phyloP scores from a whole-genome alignment of 352 stramenopile genomes.

The Pythium volutum region DNA sequence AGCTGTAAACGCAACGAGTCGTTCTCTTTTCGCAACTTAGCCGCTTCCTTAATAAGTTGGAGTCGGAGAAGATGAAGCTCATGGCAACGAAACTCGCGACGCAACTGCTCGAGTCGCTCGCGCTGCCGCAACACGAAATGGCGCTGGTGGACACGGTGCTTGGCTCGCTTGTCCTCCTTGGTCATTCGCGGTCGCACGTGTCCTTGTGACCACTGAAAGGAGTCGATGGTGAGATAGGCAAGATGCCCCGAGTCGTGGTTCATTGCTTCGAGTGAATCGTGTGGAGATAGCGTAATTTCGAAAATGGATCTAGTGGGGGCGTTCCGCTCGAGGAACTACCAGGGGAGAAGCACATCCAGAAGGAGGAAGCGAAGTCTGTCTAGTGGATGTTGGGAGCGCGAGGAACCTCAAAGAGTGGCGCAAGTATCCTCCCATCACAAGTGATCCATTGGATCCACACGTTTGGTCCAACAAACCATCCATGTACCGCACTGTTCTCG shows the following conservation, averaged over 20 bases:
- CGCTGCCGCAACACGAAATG: not conserved
- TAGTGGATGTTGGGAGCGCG: no score
- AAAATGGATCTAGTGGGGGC: no score
- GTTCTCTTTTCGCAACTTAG: not conserved
- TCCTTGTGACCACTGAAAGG: not conserved
- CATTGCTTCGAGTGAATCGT: not conserved
- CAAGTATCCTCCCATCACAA: no score
- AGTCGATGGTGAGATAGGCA: conserved; percentile 5
- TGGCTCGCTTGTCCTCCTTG: not conserved
- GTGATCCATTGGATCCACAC: no score
- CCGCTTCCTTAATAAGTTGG: not conserved
- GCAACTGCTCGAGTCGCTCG: not conserved
- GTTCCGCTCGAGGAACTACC: no score
- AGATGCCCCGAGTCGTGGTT: not conserved
- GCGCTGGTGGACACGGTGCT: not conserved
- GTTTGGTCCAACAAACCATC: no score
- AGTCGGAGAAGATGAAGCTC: not conserved
- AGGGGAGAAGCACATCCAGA: no score
- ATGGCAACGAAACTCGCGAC: not conserved
- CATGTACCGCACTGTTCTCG: no score
- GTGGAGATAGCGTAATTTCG: no score
- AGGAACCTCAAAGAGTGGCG: no score
- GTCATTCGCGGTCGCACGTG: not conserved
- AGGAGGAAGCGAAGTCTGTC: no score
- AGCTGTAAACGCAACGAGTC: not conserved